These are phyloP conservation scores for Mucor mucedo DNA, from an alignment of 371 early-diverging fungal species.

Conservation along the genomic window DNA sequence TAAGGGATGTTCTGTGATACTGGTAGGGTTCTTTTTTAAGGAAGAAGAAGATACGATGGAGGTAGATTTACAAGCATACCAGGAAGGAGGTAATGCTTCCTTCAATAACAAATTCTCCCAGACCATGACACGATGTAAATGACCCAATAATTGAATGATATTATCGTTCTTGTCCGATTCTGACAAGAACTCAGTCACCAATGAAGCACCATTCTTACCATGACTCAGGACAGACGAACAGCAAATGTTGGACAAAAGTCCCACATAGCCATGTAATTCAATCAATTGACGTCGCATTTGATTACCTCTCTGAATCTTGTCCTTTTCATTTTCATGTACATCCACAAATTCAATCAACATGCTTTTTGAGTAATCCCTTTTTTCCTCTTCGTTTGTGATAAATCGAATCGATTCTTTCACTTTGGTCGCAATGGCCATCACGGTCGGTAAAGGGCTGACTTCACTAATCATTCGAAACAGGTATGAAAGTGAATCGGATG, in stretches of 20 bases:
- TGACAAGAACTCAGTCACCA: constrained; percentile 66
- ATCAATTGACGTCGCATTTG: constrained; percentile 61
- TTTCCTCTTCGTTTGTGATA: constrained; percentile 31
- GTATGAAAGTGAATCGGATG: constrained; percentile 73
- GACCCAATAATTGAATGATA: constrained; percentile 62
- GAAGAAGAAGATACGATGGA: not conserved
- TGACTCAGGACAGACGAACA: constrained; percentile 70
- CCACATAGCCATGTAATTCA: constrained; percentile 65
- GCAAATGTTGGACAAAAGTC: constrained; percentile 78
- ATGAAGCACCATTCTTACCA: constrained; percentile 64
- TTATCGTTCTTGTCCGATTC: constrained; percentile 49
- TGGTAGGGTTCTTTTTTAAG: constrained; percentile 27
- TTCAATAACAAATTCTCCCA: constrained; percentile 74
- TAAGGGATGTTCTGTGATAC: constrained; percentile 40
- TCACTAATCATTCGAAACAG: constrained; percentile 77
- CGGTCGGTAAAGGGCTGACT: constrained; percentile 58
- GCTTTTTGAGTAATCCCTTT: constrained; percentile 32
- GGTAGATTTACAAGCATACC: constrained; percentile 61
- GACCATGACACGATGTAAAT: constrained; percentile 69
- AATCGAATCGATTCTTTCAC: constrained; percentile 53
- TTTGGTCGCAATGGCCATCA: constrained; percentile 55
- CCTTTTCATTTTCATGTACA: constrained; percentile 53
- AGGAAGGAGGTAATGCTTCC: constrained; percentile 65
- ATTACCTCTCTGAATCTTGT: constrained; percentile 57
- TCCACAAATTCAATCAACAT: constrained; percentile 57